Percentiles rank a stretch among this genome's conserved stretches.
phyloP scores from a whole-genome alignment of 371 early-diverging fungal genomes.

The Syncephalis plumigaleata region DNA sequence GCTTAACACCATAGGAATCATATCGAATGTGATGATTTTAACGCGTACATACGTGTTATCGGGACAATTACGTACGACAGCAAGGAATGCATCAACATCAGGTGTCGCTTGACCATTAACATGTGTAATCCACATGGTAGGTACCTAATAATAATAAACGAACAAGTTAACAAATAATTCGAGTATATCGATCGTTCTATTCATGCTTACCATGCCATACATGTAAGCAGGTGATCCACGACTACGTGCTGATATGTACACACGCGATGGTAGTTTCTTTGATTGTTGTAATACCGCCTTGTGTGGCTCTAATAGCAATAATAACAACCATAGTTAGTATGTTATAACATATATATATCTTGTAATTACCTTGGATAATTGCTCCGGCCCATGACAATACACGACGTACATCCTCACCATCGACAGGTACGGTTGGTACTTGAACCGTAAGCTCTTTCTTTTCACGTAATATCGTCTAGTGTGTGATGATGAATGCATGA shows the following conservation, averaged over 20 bases:
- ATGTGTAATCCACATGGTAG: constrained; percentile 69
- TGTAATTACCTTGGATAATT: constrained; percentile 33
- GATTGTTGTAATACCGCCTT: constrained; percentile 65
- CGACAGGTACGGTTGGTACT: constrained; percentile 36
- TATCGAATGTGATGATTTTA: constrained; percentile 62
- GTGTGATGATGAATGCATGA: too few species aligned
- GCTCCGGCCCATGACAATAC: constrained; percentile 62
- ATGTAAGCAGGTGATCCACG: constrained; percentile 67
- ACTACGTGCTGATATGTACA: constrained; percentile 52
- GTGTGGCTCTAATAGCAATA: constrained; percentile 56
- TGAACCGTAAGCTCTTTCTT: constrained; percentile 43
- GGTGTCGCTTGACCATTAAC: constrained; percentile 40
- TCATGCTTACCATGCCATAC: constrained; percentile 39
- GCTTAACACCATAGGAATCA: constrained; percentile 59
- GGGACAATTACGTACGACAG: constrained; percentile 36
- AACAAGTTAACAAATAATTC: too few species aligned
- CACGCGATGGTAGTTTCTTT: constrained; percentile 43
- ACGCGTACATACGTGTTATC: constrained; percentile 70
- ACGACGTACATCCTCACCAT: constrained; percentile 44
- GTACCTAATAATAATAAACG: constrained; percentile 14
- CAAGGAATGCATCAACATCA: constrained; percentile 38
- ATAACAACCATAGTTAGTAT: too few species aligned
- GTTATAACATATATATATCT: too few species aligned
- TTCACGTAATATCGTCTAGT: constrained; percentile 30
- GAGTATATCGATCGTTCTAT: neutral